Evolutionary conservation across 2,329 filamentous ascomycete genomes (phyloP), one percentile per base, ranked within the genome.

Genomic region (Dryadomyces quercus-mongolicae): DNA sequence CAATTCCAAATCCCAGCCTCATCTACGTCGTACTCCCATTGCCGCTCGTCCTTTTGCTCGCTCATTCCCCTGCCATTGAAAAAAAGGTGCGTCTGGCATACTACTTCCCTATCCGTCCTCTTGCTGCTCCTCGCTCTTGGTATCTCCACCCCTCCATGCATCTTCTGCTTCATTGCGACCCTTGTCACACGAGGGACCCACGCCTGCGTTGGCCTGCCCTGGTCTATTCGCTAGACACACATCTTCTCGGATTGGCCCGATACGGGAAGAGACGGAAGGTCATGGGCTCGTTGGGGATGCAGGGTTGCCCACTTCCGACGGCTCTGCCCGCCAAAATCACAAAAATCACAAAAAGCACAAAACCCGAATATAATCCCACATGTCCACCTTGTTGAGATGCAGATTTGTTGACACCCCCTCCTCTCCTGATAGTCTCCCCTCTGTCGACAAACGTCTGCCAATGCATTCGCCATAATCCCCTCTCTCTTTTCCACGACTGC

Each of bases 381-480:
- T n/a, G n/a, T n/a, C n/a, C n/a, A 31, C 25, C 25, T 31, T 31
- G 25, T 31, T 31, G 25, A 31, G 25, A 31, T 31, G 25, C 25
- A 31, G 25, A 31, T 31, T 31, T 31, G 25, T 31, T 31, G 25
- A 31, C 25, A 31, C 25, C 25, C 25, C 25, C 25, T 31, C 25
- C 25, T 31, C 25, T 31, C 25, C 25, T 31, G 25, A 31, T 31
- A 31, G 25, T 31, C 25, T 31, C 25, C 8, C 8, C 25, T n/a
- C 25, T 8, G 8, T 8, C 25, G 25, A 31, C 25, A 4, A 21
- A 7, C 22, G 3, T 21, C n/a, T 16, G 53, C 59, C 56, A 64
- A 67, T 68, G 67, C 63, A 53, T 60, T 52, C 55, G 16, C 56
- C 43, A 51, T 47, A 49, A 51, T 46, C 47, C 21, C 34, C n/a